These are phyloP conservation scores for Apiospora arundinis DNA, from an alignment of 2,329 filamentous ascomycete species.

Conservation along the genomic window DNA sequence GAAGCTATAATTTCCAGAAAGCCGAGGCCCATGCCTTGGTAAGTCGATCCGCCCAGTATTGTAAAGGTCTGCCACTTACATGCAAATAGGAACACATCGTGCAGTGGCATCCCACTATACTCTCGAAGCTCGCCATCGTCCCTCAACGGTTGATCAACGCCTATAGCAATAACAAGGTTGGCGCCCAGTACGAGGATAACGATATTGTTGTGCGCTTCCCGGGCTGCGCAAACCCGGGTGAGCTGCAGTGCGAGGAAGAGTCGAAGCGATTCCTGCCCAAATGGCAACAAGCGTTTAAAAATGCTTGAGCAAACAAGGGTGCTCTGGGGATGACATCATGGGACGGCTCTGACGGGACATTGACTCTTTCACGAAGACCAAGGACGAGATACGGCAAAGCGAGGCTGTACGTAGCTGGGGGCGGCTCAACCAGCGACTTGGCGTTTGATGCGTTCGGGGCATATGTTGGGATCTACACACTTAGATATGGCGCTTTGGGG, in stretches of 20 bases:
- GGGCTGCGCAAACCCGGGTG: slow-evolving; percentile 65
- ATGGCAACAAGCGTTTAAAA: slow-evolving; percentile 44
- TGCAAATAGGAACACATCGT: slow-evolving; percentile 76
- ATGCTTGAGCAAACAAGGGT: not conserved
- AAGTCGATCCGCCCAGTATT: slow-evolving; percentile 41
- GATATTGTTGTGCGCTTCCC: slow-evolving; percentile 84
- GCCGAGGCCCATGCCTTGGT: slow-evolving; percentile 91
- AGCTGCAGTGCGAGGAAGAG: slow-evolving; percentile 73
- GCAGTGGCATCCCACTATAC: slow-evolving; percentile 96
- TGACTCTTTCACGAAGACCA: slow-evolving; percentile 8
- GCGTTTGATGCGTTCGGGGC: slow-evolving; percentile 12
- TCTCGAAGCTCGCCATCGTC: slow-evolving; percentile 88
- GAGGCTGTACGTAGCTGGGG: not conserved
- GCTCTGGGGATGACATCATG: not conserved
- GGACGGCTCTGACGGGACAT: not conserved
- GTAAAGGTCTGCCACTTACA: not conserved
- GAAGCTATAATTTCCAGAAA: slow-evolving; percentile 95
- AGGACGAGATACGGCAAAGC: not conserved
- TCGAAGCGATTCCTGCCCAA: slow-evolving; percentile 60
- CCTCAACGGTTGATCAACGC: slow-evolving; percentile 85
- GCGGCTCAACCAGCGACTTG: not conserved
- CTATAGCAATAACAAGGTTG: slow-evolving; percentile 66
- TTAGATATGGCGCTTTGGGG: slow-evolving; percentile 16
- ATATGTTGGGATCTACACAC: slow-evolving; percentile 13
- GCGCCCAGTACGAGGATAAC: slow-evolving; percentile 77